Evolutionary conservation across 257 asterid species (phyloP), one percentile per base, ranked within the genome.

Genomic region (Penstemon newberryi): DNA sequence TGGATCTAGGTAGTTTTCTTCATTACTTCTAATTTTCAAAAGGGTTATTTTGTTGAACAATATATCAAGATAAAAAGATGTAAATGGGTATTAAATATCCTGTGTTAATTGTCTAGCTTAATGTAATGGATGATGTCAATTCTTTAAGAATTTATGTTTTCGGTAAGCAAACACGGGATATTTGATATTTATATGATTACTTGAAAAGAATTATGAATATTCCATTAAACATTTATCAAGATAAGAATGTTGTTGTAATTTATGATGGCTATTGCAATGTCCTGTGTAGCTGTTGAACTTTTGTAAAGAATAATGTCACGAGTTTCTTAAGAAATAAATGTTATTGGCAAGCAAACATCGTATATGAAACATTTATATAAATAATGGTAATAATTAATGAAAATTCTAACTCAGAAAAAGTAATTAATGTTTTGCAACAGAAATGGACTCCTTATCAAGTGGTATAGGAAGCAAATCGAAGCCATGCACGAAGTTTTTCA

Each of bases 401-500:
- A 68, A 83, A 70, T 70, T 74, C 86, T 80, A 81, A 85, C 92
- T 73, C 85, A 86, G 74, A 79, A 81, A 77, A 79, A 84, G 85
- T 81, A 86, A 92, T 85, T 83, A 91, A 89, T 89, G 81, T 84
- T 76, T 66, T 89, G 89, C 79, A 87, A 92, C 98, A 92, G 98
- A 89, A 87, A 73, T 84, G 84, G 94, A 87, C 83, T 84, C 94
- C 80, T 70, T 84, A 77, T 84, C 96, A 83, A 80, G 94, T 91
- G 98, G 96, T 84, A 81, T 87, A 89, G 98, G 98, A 81, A 92
- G 96, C 96, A 92, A 92, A 92, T 84, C 89, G 84, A 92, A 92
- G 98, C 96, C 98, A 73, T 92, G 98, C 95, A 92, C 94, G 89
- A 92, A 92, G 96, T 89, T 86, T 88, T 92, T 87, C 98, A 92